Evolutionary conservation across 306 rosid genomes (phyloP), one percentile per base, ranked within the genome.

Genomic region (Lupinus albus): DNA sequence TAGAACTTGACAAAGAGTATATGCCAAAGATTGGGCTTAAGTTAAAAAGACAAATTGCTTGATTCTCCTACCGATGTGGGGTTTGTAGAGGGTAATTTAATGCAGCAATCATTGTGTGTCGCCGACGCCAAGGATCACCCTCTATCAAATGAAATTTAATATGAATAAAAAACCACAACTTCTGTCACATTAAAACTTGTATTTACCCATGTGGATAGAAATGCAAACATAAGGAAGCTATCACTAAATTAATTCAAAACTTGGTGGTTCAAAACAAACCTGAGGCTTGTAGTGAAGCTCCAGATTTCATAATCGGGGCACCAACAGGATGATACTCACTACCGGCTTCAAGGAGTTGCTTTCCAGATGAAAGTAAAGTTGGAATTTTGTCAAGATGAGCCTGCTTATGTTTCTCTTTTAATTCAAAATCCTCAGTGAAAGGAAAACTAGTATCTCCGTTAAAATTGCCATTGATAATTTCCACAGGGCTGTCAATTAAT

Each of bases 221-320:
- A 16, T 56, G 11, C 8, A 13, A 57, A 16, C 15, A 45, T n/a
- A 69, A 25, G 47, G 39, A 51, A 11, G 6, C 3, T 45, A 13
- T 55, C 45, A 32, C 13, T 13, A 35, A 45, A 14, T 42, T 57
- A 50, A 74, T 64, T 12, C 15, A 67, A 28, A 38, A 46, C 14
- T 4, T 48, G 18, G 11, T 4, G 55, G 21, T 52, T 38, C 11
- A 66, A 79, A 61, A 77, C 78, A 55, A 51, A 92, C 96, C 95
- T 76, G 98, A 89, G 53, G 96, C 98, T 84, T 89, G 96, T 38
- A 86, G 21, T 28, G 85, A 83, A 58, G 97, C 92, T 35, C 89
- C 95, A 13, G 81, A 81, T 86, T 93, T 93, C 53, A 10, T 14
- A 61, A 80, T 18, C 44, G 97, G 78, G 79, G 84, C 64, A 10